Percentiles rank a stretch among this genome's conserved stretches.
Evolutionary conservation across 1,139 yeast genomes (phyloP).

Genomic region (Lodderomyces elongisporus): DNA sequence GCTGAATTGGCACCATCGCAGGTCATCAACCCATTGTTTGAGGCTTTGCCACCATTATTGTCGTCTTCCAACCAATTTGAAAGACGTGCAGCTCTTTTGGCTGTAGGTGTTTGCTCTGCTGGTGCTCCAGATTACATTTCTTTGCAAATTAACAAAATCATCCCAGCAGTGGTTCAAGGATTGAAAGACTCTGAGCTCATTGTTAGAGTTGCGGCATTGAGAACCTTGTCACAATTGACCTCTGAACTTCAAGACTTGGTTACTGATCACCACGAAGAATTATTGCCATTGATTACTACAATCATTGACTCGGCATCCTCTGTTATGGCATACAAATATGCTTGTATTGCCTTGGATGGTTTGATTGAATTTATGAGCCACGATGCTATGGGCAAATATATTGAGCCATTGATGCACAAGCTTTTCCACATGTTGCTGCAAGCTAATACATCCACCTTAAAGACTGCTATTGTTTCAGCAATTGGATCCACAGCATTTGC

Average conservation of each 20-base stretch:
- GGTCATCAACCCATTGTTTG: slow-evolving; percentile 76
- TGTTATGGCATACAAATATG: slow-evolving; percentile 81
- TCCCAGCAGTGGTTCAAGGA: slow-evolving; percentile 71
- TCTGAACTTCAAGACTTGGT: slow-evolving; percentile 79
- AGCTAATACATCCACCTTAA: slow-evolving; percentile 63
- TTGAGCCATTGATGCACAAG: slow-evolving; percentile 87
- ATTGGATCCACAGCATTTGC: slow-evolving; percentile 97
- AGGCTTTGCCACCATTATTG: slow-evolving; percentile 59
- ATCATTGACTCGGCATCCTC: slow-evolving; percentile 85
- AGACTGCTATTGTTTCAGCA: slow-evolving; percentile 88
- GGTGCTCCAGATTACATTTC: slow-evolving; percentile 94
- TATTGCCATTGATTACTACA: slow-evolving; percentile 80
- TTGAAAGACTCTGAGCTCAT: slow-evolving; percentile 71
- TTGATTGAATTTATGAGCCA: slow-evolving; percentile 87
- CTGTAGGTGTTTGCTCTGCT: slow-evolving; percentile 77
- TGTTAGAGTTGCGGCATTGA: slow-evolving; percentile 84
- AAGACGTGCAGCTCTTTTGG: slow-evolving; percentile 82
- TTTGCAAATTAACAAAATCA: slow-evolving; percentile 65
- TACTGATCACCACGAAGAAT: slow-evolving; percentile 74
- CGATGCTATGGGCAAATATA: slow-evolving; percentile 75
- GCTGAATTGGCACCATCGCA: slow-evolving; percentile 89
- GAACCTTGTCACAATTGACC: slow-evolving; percentile 73
- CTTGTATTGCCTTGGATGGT: slow-evolving; percentile 88
- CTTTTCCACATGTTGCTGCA: slow-evolving; percentile 75
- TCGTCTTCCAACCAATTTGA: slow-evolving; percentile 62